These are phyloP conservation scores for Prillingera fragicola DNA, from an alignment of 1,284 basidiomycete genomes.

Conservation along the genomic window DNA sequence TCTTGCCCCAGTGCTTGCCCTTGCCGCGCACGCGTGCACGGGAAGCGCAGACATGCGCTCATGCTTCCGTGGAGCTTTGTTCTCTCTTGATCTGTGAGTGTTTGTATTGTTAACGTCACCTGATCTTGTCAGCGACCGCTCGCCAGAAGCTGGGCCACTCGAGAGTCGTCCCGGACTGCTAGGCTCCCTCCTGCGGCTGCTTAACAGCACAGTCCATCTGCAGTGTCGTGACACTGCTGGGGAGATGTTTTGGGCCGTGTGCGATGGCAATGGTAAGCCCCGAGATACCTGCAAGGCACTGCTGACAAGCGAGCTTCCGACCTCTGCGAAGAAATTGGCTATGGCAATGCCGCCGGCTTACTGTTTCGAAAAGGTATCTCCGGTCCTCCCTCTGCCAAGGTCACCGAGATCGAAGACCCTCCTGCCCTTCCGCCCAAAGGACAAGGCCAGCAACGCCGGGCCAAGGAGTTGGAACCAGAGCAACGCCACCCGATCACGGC, in stretches of 20 bases:
- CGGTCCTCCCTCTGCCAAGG: conserved; percentile 51
- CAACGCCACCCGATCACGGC: conserved; percentile 77
- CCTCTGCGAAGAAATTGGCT: conserved; percentile 71
- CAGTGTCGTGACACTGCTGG: conserved; percentile 68
- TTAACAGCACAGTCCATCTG: conserved; percentile 65
- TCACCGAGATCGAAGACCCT: conserved; percentile 49
- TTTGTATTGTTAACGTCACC: neutral
- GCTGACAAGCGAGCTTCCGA: conserved; percentile 53
- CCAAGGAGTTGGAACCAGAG: neutral
- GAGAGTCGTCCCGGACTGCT: conserved; percentile 66
- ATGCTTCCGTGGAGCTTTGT: conserved; percentile 59
- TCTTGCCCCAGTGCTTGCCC: conserved; percentile 65
- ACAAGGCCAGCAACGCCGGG: neutral
- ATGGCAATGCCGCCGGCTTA: conserved; percentile 87
- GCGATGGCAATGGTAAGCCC: conserved; percentile 67
- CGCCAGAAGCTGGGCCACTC: conserved; percentile 54
- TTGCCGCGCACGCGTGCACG: conserved; percentile 63
- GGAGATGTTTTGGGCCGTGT: conserved; percentile 77
- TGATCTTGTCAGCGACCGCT: conserved; percentile 59
- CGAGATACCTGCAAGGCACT: neutral
- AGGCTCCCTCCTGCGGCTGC: conserved; percentile 71
- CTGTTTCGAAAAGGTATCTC: conserved; percentile 82
- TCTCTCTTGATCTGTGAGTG: conserved; percentile 62
- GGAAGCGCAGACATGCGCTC: conserved; percentile 57
- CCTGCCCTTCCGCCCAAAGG: conserved; percentile 41